Base-by-base conservation (phyloP, 805 yeast genomes). In the Candida ovalis region DNA sequence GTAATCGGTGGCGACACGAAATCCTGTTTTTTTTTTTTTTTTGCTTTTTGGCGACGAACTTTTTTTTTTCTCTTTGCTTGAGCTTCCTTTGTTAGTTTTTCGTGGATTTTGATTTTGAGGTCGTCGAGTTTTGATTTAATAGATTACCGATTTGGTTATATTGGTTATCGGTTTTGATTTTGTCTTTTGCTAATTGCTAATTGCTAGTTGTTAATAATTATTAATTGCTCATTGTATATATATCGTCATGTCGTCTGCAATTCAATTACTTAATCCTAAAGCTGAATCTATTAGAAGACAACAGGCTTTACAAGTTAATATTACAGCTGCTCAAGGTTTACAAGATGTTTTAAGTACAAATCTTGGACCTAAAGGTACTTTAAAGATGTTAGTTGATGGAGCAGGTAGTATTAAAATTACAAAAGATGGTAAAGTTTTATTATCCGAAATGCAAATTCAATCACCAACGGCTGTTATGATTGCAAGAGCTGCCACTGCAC, bases 401-500 rank as follows among this genome's bases (percentile, higher is more conserved):
- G 84, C 96, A 1, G 99, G 99, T 27, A 82, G 85, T 60, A 87
- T 94, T 69, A 94, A 94, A 71, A 81, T 94, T 60, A 94, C 99
- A 46, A 94, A 94, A 64, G 99, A 94, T 67, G 99, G 99, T 45
- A 91, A 92, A 64, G 97, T 94, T 7, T 73, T 94, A 48, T 74
- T 94, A 50, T 80, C 87, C 37, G 99, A 94, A 65, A 94, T 94
- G 99, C 99, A 94, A 71, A 92, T 92, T 69, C 94, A 87, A 66
- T 83, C 86, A 53, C 95, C 95, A 10, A 87, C 95, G 3, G 95
- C 95, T 0, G 87, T 86, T 32, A 81, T 86, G 87, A 86, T 86
- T 70, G 96, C 99, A 2, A 79, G 98, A 56, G 99, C 98, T 13
- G 99, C 99, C 43, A 82, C 96, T 41, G 97, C 99, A 0, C 99